A percentile compares a stretch with the other conserved stretches of the same genome.
Evolutionary conservation across 169 alveolate species (phyloP).

Genomic region (Besnoitia besnoiti): DNA sequence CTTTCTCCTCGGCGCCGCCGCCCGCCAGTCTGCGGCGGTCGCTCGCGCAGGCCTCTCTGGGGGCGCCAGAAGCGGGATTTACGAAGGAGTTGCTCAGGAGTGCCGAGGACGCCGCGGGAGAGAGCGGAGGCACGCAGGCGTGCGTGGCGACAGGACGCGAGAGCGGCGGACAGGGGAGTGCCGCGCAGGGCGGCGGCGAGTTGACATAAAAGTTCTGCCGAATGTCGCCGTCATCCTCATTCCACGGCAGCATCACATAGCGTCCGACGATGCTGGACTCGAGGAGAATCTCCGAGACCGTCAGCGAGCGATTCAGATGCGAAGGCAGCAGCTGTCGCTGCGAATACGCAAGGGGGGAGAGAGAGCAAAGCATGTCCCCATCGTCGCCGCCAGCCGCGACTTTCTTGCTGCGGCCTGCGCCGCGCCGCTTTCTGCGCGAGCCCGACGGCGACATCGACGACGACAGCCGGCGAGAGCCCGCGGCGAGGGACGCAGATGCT

Average conservation of each 20-base stretch:
- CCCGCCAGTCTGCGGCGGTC: too few species aligned
- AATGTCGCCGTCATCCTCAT: slow-evolving; percentile 76
- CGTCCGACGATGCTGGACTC: slow-evolving; percentile 75
- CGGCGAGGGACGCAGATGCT: neutral
- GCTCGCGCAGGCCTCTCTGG: too few species aligned
- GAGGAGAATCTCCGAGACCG: slow-evolving; percentile 68
- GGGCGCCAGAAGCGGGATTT: neutral
- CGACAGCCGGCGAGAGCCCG: neutral
- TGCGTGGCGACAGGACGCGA: slow-evolving; percentile 46
- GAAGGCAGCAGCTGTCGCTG: slow-evolving; percentile 28
- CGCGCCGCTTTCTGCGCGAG: too few species aligned
- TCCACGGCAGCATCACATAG: slow-evolving; percentile 77
- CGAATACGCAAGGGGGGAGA: neutral
- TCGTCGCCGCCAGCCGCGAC: neutral
- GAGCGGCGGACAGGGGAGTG: neutral
- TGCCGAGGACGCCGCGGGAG: neutral
- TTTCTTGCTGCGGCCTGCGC: neutral
- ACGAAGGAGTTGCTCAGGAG: slow-evolving; percentile 1
- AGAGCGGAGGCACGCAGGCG: slow-evolving; percentile 50
- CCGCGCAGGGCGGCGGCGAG: slow-evolving; percentile 49
- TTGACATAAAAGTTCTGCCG: slow-evolving; percentile 69
- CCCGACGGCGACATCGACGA: too few species aligned
- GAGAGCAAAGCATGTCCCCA: too few species aligned
- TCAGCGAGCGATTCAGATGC: neutral
- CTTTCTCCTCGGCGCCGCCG: neutral